Evolutionary conservation across 2,329 filamentous ascomycete genomes (phyloP).

Genomic region (Claviceps pusilla): DNA sequence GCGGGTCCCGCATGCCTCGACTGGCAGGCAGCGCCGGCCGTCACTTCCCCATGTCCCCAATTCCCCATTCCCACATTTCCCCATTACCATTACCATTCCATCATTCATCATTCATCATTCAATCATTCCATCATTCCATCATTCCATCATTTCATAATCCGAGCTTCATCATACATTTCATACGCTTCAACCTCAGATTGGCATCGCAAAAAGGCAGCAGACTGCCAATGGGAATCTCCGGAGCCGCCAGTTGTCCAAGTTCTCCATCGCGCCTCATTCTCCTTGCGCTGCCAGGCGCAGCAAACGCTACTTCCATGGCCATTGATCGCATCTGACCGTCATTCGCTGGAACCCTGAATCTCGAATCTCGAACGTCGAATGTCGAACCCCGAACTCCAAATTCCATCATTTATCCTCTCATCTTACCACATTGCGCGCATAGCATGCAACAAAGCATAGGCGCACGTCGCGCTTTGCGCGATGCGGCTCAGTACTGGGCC

Average conservation of each 20-base stretch:
- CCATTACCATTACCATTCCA: background rate
- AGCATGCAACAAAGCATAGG: slow-evolving; percentile 15
- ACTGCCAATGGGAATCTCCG: background rate
- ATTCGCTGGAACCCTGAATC: background rate
- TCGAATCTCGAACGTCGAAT: background rate
- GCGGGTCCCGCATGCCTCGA: too few species aligned
- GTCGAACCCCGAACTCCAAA: background rate
- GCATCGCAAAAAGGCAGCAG: background rate
- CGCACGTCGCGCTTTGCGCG: slow-evolving; percentile 12
- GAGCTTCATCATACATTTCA: background rate
- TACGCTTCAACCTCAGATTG: background rate
- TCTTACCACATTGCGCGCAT: background rate
- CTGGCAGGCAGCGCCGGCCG: background rate
- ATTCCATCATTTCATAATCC: background rate
- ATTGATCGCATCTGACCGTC: slow-evolving; percentile 1
- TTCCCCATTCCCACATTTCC: background rate
- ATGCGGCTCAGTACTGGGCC: slow-evolving; percentile 29
- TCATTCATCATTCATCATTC: background rate
- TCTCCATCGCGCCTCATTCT: background rate
- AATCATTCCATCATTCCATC: background rate
- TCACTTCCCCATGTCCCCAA: background rate
- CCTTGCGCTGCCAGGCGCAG: slow-evolving; percentile 6
- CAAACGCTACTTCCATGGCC: slow-evolving; percentile 1
- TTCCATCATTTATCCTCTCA: background rate
- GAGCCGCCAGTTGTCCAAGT: background rate